A percentile compares a stretch with the other conserved stretches of the same genome.
These are phyloP conservation scores for Helminthosporium solani DNA, from an alignment of 2,329 filamentous ascomycete genomes.

Conservation along the genomic window DNA sequence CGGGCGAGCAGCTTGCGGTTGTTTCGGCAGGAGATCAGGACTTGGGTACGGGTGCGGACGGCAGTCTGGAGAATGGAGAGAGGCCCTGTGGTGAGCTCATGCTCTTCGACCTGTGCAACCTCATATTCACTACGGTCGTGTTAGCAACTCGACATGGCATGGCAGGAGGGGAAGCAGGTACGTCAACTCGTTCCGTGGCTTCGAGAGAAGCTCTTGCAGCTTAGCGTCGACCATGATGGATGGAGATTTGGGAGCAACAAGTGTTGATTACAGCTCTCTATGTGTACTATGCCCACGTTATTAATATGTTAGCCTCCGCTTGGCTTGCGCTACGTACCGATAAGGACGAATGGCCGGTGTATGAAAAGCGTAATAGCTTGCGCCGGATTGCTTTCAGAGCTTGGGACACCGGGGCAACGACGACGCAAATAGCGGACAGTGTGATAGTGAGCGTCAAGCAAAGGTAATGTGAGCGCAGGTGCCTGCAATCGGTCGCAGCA, in stretches of 20 bases:
- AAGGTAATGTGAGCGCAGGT: conserved; percentile 25
- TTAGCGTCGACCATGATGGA: conserved; percentile 43
- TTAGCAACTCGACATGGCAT: conserved; percentile 21
- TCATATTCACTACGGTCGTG: conserved; percentile 73
- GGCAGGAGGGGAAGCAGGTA: conserved; percentile 53
- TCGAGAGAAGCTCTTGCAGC: conserved; percentile 73
- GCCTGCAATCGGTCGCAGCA: conserved; percentile 11
- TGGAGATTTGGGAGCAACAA: no score
- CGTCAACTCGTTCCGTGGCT: conserved; percentile 89
- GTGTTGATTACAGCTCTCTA: no score
- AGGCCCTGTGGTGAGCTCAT: conserved; percentile 76
- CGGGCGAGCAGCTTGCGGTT: conserved; percentile 96
- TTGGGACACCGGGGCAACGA: conserved; percentile 31
- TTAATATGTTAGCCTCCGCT: no score
- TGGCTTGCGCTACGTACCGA: conserved; percentile 13
- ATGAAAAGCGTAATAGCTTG: conserved; percentile 18
- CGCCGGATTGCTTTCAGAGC: conserved; percentile 23
- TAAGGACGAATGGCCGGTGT: conserved; percentile 12
- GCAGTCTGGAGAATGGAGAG: conserved; percentile 96
- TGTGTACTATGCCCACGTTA: no score
- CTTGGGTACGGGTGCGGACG: conserved; percentile 90
- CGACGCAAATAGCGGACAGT: no score
- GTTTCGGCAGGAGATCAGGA: conserved; percentile 95
- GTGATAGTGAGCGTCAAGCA: conserved; percentile 18
- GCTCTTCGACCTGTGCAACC: conserved; percentile 76